Base-by-base conservation (phyloP, 148 eudicot genomes). In the Linanthus parryae region DNA sequence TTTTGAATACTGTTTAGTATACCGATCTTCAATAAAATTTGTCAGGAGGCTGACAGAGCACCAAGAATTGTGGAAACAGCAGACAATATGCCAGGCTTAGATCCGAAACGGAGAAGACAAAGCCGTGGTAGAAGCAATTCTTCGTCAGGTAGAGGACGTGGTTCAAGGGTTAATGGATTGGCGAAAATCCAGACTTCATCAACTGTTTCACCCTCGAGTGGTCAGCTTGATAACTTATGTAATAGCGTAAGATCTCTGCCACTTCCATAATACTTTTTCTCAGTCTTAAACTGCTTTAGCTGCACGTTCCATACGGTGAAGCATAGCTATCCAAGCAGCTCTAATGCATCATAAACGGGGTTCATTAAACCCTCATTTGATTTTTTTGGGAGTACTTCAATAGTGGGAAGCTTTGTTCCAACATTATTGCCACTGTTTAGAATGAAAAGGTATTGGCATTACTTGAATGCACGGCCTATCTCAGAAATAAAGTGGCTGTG, bases 71-170 rank as follows among this genome's bases (percentile, higher is more conserved):
- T 52, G 38, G 87, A 75, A 25, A 55, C 68, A 48, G 52, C 63
- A 36, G 77, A 83, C 36, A 27, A 56, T 47, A 84, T 67, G 71
- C 44, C 52, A 48, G 70, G 61, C 37, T 52, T 20, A 45, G 91
- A 94, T 55, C 45, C 48, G 50, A 80, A 43, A 52, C 82, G 67
- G 70, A 87, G 74, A 77, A 94, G 74, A 66, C 88, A 83, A 72
- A 67, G 81, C 39, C 99, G 96, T 65, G 85, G 95, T 57, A 79
- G 78, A 73, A 84, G 81, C 17, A 71, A 75, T 27, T 71, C 79
- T 65, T 44, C 65, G 54, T 67, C 84, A 43, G 86, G 82, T 31
- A 76, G 88, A 53, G 91, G 91, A 19, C 96, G 99, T 69, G 77
- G 81, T 53, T 65, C 78, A 36, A 76, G 72, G 57, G 72, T 63